Base-by-base conservation (phyloP, 2,329 filamentous ascomycete species). In the Trichophyton equinum region DNA sequence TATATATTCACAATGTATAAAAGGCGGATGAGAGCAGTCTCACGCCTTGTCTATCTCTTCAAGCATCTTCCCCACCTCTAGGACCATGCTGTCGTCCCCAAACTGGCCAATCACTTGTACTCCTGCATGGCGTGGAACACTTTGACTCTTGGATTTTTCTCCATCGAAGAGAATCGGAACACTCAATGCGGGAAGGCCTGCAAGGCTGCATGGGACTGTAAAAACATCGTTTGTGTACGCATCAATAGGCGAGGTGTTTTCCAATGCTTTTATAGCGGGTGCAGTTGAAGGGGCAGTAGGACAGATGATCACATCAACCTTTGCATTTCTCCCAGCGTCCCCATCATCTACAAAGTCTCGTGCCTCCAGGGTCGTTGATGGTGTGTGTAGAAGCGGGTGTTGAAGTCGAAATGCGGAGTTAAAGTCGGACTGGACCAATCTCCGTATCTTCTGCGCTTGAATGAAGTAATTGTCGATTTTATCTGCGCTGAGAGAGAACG, bases 391-490 rank as follows among this genome's bases (percentile, higher is more conserved):
- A 3, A 97, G 78, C 2, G 87, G 87, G 69, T 96, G 91, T 2
- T 76, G 75, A 49, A 84, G 74, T 15, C 75, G 73, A 70, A 99
- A 96, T 0, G 89, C 85, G 1, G 80, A 76, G 73, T 97, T 85
- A 71, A 99, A 99, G 69, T 99, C 94, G 38, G 79, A 77, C 70
- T 94, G 87, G 1, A 99, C 89, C 18, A 95, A 78, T 60, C 89
- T 82, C 1, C 94, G 86, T 44, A 96, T 84, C 65, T 86, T 87
- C 75, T 99, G 94, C 53, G 94, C 94, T 71, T 96, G 88, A 64
- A 96, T 83, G 69, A 99, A 99, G 74, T 97, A 96, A 72, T 97
- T 99, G 72, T 96, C 88, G 69, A 95, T 94, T 8, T 91, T 91
- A 63, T 88, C 84, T 0, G 92, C 91, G 73, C 89, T 95, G 59